Base-by-base conservation (phyloP, 2,329 filamentous ascomycete species). In the Cordyceps farinosa region DNA sequence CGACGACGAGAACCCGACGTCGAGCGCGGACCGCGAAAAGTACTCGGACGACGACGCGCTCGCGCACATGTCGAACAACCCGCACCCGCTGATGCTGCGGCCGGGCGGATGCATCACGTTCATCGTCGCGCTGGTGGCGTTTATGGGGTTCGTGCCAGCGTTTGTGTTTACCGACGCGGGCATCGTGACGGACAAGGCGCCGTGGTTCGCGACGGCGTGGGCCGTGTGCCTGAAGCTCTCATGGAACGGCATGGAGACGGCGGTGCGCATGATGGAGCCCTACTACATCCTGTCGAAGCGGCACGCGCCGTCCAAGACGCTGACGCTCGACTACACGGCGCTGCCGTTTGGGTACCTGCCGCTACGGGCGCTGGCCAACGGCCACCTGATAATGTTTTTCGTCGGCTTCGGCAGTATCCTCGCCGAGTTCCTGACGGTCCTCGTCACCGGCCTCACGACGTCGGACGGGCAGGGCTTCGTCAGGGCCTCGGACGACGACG, bases 241-340 rank as follows among this genome's bases (percentile, higher is more conserved):
- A 52, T 92, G 88, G 89, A 83, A 83, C 65, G 84, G 85, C 3
- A 79, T 91, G 65, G 90, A 91, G 69, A 87, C 84, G 62, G 84
- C 87, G 32, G 81, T 91, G 53, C 86, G 89, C 48, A 87, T 91
- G 81, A 85, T 91, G 73, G 88, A 91, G 72, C 89, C 89, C 2
- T 92, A 89, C 70, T 90, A 88, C 71, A 84, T 90, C 64, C 82
- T 92, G 2, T 88, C 85, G 15, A 79, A 80, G 59, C 83, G 89
- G 3, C 84, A 89, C 66, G 88, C 89, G 3, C 84, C 86, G 0
- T 79, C 88, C 7, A 84, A 81, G 67, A 88, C 85, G 2, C 80
- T 92, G 7, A 87, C 86, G 0, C 82, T 91, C 10, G 89, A 92
- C 73, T 91, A 92, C 73, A 89, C 87, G 0, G 87, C 87, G 34